These are phyloP conservation scores for Mycena vulgaris DNA, from an alignment of 768 basidiomycete genomes.

Conservation along the genomic window DNA sequence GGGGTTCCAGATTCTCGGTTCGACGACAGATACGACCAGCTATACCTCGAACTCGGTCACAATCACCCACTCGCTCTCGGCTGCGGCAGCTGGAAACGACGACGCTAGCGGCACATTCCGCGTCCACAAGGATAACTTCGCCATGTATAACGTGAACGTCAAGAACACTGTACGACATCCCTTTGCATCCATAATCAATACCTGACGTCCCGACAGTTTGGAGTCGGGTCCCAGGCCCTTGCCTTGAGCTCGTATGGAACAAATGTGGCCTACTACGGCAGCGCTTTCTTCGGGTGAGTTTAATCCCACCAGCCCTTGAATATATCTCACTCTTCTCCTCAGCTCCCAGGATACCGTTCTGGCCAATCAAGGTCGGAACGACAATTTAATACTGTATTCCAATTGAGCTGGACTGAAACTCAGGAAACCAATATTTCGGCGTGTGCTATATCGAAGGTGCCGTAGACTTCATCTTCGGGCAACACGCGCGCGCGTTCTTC, in stretches of 20 bases:
- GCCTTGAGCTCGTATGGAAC: constrained; percentile 48
- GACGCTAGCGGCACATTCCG: constrained; percentile 50
- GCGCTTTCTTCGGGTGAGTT: constrained; percentile 40
- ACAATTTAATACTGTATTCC: neutral
- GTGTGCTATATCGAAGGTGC: constrained; percentile 45
- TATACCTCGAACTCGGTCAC: constrained; percentile 50
- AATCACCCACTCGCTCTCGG: constrained; percentile 46
- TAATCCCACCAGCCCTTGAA: neutral
- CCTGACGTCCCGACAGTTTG: constrained; percentile 34
- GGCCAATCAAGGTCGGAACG: constrained; percentile 31
- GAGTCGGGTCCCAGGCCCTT: constrained; percentile 44
- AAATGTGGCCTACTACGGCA: constrained; percentile 46
- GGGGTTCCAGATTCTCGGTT: constrained; percentile 27
- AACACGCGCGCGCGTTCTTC: constrained; percentile 41
- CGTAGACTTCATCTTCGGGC: constrained; percentile 45
- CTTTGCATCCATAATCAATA: no score
- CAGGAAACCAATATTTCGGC: constrained; percentile 42
- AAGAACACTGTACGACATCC: constrained; percentile 44
- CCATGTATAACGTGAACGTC: constrained; percentile 52
- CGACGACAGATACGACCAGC: constrained; percentile 46
- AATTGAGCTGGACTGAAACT: neutral
- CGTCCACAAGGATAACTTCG: constrained; percentile 49
- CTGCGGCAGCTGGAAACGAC: constrained; percentile 47
- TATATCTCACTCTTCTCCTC: neutral
- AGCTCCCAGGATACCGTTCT: constrained; percentile 45